Conservation (phyloP, 345 rosid species). For the Toxicodendron radicans region DNA sequence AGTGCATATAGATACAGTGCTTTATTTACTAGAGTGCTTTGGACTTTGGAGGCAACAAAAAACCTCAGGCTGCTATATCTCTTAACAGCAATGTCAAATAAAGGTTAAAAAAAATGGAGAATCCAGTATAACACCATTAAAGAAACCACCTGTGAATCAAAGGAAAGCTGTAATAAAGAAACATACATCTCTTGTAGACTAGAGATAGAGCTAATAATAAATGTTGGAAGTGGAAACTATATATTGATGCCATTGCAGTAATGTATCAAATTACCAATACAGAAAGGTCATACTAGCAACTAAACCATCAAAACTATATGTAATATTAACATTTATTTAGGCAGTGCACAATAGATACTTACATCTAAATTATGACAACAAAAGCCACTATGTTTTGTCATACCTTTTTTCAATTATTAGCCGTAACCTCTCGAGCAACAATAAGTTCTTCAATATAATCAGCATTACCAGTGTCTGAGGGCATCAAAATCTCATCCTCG, state of each 20-base stretch:
- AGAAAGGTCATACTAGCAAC: slow-evolving; percentile 11
- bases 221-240: slow-evolving; percentile 18
- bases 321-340: slow-evolving; percentile 31
- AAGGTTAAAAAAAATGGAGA: not conserved
- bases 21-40: too few relatives aligned
- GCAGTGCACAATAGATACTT: slow-evolving; percentile 18
- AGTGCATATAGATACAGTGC: not conserved
- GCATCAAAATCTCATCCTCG: slow-evolving; percentile 70
- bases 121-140: not conserved
- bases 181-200: not conserved
- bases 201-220: slow-evolving; percentile 10
- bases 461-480: slow-evolving; percentile 54
- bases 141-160: not conserved
- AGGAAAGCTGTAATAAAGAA: slow-evolving; percentile 6
- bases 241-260: slow-evolving; percentile 17
- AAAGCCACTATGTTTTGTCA: slow-evolving; percentile 9
- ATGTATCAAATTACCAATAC: slow-evolving; percentile 10
- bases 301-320: slow-evolving; percentile 19
- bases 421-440: slow-evolving; percentile 52
- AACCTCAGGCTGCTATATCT: not conserved
- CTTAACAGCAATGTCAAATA: not conserved
- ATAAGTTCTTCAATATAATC: slow-evolving; percentile 73
- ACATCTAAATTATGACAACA: slow-evolving; percentile 26
- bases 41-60: not conserved
- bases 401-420: slow-evolving; percentile 24